Evolutionary conservation across 495 filamentous ascomycete species (phyloP).

Genomic region (Astrocystis sublimbata): DNA sequence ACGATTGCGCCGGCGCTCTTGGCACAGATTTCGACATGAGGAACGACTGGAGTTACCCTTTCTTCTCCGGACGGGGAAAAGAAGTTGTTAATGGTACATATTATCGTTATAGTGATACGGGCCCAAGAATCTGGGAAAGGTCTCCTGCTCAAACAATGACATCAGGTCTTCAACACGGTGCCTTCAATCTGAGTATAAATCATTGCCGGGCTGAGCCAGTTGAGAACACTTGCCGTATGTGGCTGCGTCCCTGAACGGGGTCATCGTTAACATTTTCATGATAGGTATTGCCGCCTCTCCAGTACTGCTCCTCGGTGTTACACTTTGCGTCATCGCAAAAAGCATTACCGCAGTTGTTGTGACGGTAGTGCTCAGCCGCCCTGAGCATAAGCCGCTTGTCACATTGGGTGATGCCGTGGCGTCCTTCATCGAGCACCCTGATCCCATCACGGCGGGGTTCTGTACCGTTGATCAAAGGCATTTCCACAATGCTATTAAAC

Average conservation of each 20-base stretch:
- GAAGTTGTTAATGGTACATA: not conserved
- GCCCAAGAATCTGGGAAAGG: not conserved
- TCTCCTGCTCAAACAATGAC: not conserved
- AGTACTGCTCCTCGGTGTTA: not conserved
- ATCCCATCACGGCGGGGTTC: not conserved
- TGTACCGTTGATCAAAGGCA: not conserved
- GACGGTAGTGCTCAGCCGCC: not conserved
- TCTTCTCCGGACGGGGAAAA: not conserved
- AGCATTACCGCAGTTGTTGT: not conserved
- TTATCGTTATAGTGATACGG: too few species aligned
- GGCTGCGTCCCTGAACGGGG: not conserved
- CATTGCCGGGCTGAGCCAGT: not conserved
- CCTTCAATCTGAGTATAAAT: not conserved
- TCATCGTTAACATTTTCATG: not conserved
- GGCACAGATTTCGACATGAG: not conserved
- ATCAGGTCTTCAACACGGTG: not conserved
- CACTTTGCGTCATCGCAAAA: not conserved
- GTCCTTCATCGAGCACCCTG: not conserved
- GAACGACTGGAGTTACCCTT: not conserved
- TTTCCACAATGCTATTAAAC: not conserved
- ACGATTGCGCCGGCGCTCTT: not conserved
- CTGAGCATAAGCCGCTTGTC: not conserved
- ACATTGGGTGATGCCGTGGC: not conserved
- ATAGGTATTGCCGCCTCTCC: not conserved
- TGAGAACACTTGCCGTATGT: not conserved